phyloP scores from a whole-genome alignment of 306 rosid species.

The Senna siamea region DNA sequence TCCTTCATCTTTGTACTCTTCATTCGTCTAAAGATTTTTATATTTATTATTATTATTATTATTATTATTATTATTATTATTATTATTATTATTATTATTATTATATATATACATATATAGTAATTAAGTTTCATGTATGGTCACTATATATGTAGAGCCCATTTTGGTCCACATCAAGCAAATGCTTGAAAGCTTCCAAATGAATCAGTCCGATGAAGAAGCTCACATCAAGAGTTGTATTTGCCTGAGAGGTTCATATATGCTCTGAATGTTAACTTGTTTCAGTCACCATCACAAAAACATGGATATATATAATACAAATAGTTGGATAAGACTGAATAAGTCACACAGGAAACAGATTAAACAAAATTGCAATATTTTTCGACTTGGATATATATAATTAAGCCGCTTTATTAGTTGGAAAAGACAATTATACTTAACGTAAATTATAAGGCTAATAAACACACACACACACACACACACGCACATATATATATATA shows the following conservation, averaged over 20 bases:
- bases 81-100: too few species aligned
- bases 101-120: too few species aligned
- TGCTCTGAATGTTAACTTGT: conserved; percentile 42
- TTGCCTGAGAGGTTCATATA: neutral
- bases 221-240: neutral
- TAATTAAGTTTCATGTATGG: too few species aligned
- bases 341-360: conserved; percentile 19
- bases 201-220: conserved; percentile 20
- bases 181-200: conserved; percentile 30
- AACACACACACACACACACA: too few species aligned
- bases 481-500: too few species aligned
- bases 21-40: too few species aligned
- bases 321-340: conserved; percentile 41
- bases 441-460: too few species aligned
- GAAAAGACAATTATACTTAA: conserved; percentile 24
- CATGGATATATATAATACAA: conserved; percentile 29
- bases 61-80: too few species aligned
- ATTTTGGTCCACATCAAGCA: conserved; percentile 18
- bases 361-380: neutral
- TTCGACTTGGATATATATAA: neutral
- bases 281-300: conserved; percentile 27
- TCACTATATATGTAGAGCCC: neutral
- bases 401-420: too few species aligned
- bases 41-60: too few species aligned
- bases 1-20: too few species aligned